phyloP scores from a whole-genome alignment of 805 yeast species.

The Candida silvatica region DNA sequence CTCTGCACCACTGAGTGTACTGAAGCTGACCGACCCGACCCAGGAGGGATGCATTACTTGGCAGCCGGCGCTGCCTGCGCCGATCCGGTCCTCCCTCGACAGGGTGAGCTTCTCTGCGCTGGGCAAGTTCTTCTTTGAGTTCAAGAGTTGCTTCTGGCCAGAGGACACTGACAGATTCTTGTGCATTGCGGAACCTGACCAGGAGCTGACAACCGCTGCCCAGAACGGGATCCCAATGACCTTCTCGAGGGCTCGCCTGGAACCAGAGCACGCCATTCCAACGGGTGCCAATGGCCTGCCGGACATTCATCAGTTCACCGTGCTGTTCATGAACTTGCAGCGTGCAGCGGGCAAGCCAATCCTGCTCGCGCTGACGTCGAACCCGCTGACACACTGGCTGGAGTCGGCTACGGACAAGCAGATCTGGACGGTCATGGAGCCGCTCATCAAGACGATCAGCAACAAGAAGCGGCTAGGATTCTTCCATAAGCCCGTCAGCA shows the following conservation, averaged over 20 bases:
- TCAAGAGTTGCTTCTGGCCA: constrained; percentile 39
- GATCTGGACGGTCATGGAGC: constrained; percentile 39
- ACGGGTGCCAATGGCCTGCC: constrained; percentile 11
- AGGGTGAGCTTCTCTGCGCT: constrained; percentile 31
- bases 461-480: constrained; percentile 14
- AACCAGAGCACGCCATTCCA: background rate
- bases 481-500: constrained; percentile 16
- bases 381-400: constrained; percentile 40
- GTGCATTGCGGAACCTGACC: constrained; percentile 23
- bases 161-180: constrained; percentile 23
- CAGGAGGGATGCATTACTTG: constrained; percentile 24
- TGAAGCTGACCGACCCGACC: constrained; percentile 24
- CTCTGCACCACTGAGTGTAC: constrained; percentile 42
- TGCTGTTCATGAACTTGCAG: constrained; percentile 23
- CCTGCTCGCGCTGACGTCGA: constrained; percentile 36
- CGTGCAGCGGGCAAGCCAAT: constrained; percentile 26
- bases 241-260: background rate
- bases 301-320: constrained; percentile 18
- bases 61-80: constrained; percentile 26
- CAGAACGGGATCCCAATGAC: constrained; percentile 1
- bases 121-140: constrained; percentile 40
- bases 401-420: constrained; percentile 30
- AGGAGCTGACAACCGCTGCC: constrained; percentile 11
- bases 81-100: constrained; percentile 19
- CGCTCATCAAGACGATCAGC: constrained; percentile 28